Evolutionary conservation across 768 basidiomycete species (phyloP).

Genomic region (Serendipita indica): DNA sequence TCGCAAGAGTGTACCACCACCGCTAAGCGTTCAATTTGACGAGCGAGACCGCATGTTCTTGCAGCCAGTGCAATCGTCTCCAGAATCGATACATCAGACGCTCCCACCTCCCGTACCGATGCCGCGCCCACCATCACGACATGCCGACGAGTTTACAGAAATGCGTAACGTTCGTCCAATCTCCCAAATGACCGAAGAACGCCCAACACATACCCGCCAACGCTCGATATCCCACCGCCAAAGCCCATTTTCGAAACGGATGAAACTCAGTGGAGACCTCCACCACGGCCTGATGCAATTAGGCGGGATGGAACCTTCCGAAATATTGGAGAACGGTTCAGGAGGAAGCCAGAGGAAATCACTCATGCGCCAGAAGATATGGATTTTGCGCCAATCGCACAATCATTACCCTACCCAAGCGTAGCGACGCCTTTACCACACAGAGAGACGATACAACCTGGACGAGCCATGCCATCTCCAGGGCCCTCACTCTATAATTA

Average conservation of each 20-base stretch:
- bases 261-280: not conserved
- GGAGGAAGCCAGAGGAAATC: not conserved
- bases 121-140: not conserved
- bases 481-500: not conserved
- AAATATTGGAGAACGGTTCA: not conserved
- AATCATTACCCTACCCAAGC: not conserved
- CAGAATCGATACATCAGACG: not conserved
- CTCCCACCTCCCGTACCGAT: not conserved
- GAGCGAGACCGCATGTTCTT: not conserved
- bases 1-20: not conserved
- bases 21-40: not conserved
- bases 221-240: not conserved
- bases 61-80: not conserved
- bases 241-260: not conserved
- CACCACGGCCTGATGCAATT: not conserved
- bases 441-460: not conserved
- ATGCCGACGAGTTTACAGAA: not conserved
- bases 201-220: not conserved
- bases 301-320: not conserved
- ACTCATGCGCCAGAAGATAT: not conserved
- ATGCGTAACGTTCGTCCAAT: not conserved
- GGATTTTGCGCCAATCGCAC: slow-evolving; percentile 1
- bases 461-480: not conserved
- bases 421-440: not conserved
- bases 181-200: not conserved